phyloP scores from a whole-genome alignment of 1,139 yeast species.

The Hyphopichia fennica region DNA sequence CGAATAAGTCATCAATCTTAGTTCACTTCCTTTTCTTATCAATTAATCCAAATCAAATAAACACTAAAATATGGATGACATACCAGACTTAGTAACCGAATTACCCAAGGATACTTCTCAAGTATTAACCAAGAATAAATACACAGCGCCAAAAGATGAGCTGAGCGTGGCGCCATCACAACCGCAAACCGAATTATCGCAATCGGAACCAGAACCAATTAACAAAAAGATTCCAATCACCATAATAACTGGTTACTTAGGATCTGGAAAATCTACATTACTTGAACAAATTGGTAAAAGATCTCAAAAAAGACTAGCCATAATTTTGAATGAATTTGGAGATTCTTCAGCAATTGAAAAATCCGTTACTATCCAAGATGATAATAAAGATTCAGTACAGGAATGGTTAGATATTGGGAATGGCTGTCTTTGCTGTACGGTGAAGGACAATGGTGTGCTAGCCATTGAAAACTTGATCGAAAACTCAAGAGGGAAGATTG shows the following conservation, averaged over 20 bases:
- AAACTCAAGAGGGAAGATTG: constrained; percentile 71
- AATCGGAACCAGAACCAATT: constrained; percentile 9
- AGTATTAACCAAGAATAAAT: background rate
- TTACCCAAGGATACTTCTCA: constrained; percentile 10
- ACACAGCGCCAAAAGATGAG: background rate
- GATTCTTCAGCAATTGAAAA: constrained; percentile 88
- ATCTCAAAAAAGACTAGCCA: constrained; percentile 75
- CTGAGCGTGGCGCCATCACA: no score
- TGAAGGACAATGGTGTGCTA: constrained; percentile 88
- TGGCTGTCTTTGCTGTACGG: constrained; percentile 96
- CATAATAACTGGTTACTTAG: constrained; percentile 90
- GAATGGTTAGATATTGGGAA: constrained; percentile 97
- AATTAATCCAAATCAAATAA: no score
- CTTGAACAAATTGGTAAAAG: constrained; percentile 70
- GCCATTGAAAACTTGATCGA: constrained; percentile 90
- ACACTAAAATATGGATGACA: constrained; percentile 43
- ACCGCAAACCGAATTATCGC: constrained; percentile 1
- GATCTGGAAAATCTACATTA: constrained; percentile 91
- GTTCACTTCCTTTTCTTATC: no score
- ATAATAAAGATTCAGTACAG: constrained; percentile 56
- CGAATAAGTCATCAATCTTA: no score
- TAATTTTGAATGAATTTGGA: constrained; percentile 88
- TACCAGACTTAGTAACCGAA: constrained; percentile 52
- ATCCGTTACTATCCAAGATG: constrained; percentile 73
- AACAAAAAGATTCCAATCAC: constrained; percentile 77